A percentile compares a stretch with the other conserved stretches of the same genome.
These are phyloP conservation scores for Botrytis tulipae DNA, from an alignment of 2,329 filamentous ascomycete genomes.

Conservation along the genomic window DNA sequence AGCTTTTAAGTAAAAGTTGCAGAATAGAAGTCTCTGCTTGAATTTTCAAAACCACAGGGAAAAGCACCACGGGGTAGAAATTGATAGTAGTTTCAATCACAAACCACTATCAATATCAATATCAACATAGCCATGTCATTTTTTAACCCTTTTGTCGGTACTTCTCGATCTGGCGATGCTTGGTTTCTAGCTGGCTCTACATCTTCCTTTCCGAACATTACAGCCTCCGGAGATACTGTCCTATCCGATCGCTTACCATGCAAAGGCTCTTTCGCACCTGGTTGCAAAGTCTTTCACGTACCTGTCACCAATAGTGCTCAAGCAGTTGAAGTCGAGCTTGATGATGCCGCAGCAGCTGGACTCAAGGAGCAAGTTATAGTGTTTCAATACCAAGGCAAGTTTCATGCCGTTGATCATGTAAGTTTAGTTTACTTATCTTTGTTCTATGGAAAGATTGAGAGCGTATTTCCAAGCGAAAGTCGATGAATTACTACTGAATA, in stretches of 20 bases:
- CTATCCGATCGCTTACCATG: conserved; percentile 36
- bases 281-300: conserved; percentile 60
- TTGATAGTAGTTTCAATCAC: background rate
- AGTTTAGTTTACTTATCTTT: conserved; percentile 36
- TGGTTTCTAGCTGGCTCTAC: conserved; percentile 21
- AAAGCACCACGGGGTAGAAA: background rate
- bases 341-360: conserved; percentile 40
- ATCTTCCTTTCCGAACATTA: conserved; percentile 23
- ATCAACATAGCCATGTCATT: background rate
- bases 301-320: conserved; percentile 43
- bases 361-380: conserved; percentile 60
- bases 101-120: too few species aligned
- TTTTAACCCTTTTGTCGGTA: background rate
- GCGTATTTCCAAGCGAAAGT: background rate
- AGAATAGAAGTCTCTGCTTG: background rate
- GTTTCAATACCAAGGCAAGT: conserved; percentile 58
- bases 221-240: conserved; percentile 11
- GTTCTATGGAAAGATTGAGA: background rate
- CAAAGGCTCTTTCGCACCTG: conserved; percentile 43
- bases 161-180: conserved; percentile 27
- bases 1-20: background rate
- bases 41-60: background rate
- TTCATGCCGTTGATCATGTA: conserved; percentile 70
- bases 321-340: conserved; percentile 39
- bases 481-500: background rate